These are phyloP conservation scores for Begonia masoniana DNA, from an alignment of 306 rosid genomes.

Conservation along the genomic window DNA sequence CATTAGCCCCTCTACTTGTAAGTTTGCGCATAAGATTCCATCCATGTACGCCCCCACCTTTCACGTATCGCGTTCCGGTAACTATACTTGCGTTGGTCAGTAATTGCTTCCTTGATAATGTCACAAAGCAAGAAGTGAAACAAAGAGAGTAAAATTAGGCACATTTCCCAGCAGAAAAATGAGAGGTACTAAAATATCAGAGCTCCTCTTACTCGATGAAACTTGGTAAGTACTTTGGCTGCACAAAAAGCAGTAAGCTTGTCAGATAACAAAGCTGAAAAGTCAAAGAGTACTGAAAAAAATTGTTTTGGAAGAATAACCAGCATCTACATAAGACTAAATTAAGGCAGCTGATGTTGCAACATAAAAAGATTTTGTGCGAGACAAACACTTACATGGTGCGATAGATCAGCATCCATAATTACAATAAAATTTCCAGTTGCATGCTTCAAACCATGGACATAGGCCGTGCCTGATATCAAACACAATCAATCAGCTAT, in stretches of 20 bases:
- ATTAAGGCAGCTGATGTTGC: background rate
- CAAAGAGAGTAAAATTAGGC: constrained; percentile 1
- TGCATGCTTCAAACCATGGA: constrained; percentile 92
- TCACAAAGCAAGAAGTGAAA: constrained; percentile 1
- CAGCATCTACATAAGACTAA: background rate
- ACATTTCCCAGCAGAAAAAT: too few species aligned
- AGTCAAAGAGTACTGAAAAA: constrained; percentile 4
- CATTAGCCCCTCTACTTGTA: constrained; percentile 98
- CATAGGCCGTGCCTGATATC: constrained; percentile 82
- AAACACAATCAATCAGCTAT: constrained; percentile 11
- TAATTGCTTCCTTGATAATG: constrained; percentile 44
- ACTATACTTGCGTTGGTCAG: constrained; percentile 85
- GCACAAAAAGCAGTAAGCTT: constrained; percentile 19
- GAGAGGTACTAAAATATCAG: too few species aligned
- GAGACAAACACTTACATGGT: constrained; percentile 48
- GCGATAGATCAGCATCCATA: constrained; percentile 95
- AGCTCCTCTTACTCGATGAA: constrained; percentile 53
- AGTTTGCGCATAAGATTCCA: constrained; percentile 99
- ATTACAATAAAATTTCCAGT: constrained; percentile 88
- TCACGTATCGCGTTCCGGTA: constrained; percentile 90
- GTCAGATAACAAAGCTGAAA: constrained; percentile 13
- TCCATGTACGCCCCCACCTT: constrained; percentile 95
- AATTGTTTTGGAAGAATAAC: background rate
- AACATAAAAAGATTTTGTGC: background rate
- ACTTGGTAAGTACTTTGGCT: constrained; percentile 90